Percentiles rank a stretch among this genome's conserved stretches.
These are phyloP conservation scores for Cenchrus purpureus DNA, from an alignment of 176 grass and related monocot genomes.

Conservation along the genomic window DNA sequence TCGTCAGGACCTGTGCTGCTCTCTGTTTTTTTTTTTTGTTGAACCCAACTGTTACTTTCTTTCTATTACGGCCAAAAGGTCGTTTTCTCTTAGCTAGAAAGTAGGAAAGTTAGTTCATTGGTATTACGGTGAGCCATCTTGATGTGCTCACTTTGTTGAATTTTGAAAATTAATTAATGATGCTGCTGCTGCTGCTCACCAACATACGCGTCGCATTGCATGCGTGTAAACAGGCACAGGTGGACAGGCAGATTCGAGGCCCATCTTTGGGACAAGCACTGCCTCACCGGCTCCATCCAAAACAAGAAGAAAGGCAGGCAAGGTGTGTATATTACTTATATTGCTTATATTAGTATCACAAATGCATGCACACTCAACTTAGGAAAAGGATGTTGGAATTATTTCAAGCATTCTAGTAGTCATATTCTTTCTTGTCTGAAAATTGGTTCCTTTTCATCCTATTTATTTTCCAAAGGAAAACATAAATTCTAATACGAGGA, in stretches of 20 bases:
- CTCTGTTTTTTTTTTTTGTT: neutral
- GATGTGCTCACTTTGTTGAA: neutral
- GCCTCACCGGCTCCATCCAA: slow-evolving; percentile 56
- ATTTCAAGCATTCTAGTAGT: neutral
- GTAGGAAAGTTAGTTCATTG: slow-evolving; percentile 51
- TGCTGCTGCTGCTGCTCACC: slow-evolving; percentile 9
- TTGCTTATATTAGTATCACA: neutral
- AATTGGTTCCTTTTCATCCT: neutral
- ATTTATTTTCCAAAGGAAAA: neutral
- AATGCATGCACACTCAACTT: neutral
- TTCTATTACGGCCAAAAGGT: neutral
- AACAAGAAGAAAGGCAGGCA: slow-evolving; percentile 99
- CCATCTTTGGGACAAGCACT: slow-evolving; percentile 97
- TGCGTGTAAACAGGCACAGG: slow-evolving; percentile 70
- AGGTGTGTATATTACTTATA: slow-evolving; percentile 35
- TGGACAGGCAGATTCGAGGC: slow-evolving; percentile 93
- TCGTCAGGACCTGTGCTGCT: neutral
- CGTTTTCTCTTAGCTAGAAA: slow-evolving; percentile 34
- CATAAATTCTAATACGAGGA: slow-evolving; percentile 27
- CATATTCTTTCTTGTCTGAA: neutral
- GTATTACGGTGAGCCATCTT: neutral
- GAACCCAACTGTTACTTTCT: neutral
- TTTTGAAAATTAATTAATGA: neutral
- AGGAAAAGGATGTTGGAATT: no score
- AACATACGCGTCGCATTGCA: slow-evolving; percentile 41